Base-by-base conservation (phyloP, 331 rosid species). In the Arachis monticola region DNA sequence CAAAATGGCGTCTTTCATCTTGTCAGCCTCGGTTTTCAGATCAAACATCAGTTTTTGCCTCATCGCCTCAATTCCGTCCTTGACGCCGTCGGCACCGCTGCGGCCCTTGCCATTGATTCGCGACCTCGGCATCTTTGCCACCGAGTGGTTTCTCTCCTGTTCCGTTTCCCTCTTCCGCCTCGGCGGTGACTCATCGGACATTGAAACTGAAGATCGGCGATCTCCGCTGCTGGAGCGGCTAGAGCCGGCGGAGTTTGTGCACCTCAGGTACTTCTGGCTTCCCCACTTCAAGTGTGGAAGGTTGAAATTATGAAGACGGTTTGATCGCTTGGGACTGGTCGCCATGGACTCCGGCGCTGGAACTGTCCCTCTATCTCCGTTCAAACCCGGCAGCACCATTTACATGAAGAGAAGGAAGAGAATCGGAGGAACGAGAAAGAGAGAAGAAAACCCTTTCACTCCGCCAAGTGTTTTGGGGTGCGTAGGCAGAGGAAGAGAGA, bases 201-300 rank as follows among this genome's bases (percentile, higher is more conserved):
- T 75, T 57, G 77, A 17, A 58, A 9, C 76, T 8, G 66, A 70
- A 59, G 86, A 85, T 78, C 86, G 85, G 1, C 83, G 89, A 83
- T 83, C 80, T 1, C 59, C 69, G 56, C 27, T 13, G 2, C 52
- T 9, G 1, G 72, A 27, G 3, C 11, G 60, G 6, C 42, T 72
- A 5, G 52, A 68, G 50, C 5, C 61, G n/a, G 56, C 47, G 3
- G 51, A 59, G 57, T 82, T 85, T 78, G 79, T 57, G 85, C 94
- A 90, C 83, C 90, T 67, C 22, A 88, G 82, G 78, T 76, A 48
- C 77, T 69, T 89, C 81, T 87, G 96, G 60, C 32, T 82, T 71
- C 93, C 97, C 97, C 98, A 93, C 83, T 83, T 89, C 85, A 93
- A 79, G 70, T 74, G 83, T 31, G 98, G 89, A 46, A 87, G 73